Percentiles rank a stretch among this genome's conserved stretches.
Evolutionary conservation across 352 stramenopile species (phyloP).

Genomic region (Phytophthora sp.): DNA sequence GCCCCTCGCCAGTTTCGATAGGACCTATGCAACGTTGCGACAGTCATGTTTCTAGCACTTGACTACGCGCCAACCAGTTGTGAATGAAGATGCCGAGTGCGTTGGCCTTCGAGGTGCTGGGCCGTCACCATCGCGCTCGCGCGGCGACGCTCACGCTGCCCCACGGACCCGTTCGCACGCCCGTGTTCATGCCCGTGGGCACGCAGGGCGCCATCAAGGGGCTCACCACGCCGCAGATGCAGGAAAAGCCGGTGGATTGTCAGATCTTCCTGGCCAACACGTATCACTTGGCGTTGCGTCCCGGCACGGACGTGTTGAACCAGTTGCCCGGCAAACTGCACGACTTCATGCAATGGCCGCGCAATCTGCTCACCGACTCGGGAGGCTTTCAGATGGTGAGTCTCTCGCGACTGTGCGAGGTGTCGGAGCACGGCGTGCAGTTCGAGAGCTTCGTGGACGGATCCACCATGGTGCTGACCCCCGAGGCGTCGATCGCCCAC

Average conservation of each 20-base stretch:
- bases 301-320: conserved; percentile 86
- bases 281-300: conserved; percentile 96
- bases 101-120: conserved; percentile 54
- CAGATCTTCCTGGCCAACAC: conserved; percentile 98
- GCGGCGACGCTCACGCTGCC: conserved; percentile 80
- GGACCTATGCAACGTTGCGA: not conserved
- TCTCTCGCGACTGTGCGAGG: conserved; percentile 93
- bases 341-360: conserved; percentile 95
- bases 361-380: conserved; percentile 96
- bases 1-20: conserved; percentile 13
- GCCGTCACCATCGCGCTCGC: conserved; percentile 58
- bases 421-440: conserved; percentile 85
- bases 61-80: not conserved
- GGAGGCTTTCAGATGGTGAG: conserved; percentile 99
- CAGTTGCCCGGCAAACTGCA: conserved; percentile 92
- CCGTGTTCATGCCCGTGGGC: conserved; percentile 98
- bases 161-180: conserved; percentile 89
- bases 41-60: conserved; percentile 23
- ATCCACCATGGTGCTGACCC: conserved; percentile 92
- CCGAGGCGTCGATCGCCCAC: conserved; percentile 91
- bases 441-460: conserved; percentile 91
- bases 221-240: conserved; percentile 86
- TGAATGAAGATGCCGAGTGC: conserved; percentile 53
- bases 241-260: conserved; percentile 64
- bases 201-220: conserved; percentile 97